These are phyloP conservation scores for Lachnellula suecica DNA, from an alignment of 2,329 filamentous ascomycete species.

Conservation along the genomic window DNA sequence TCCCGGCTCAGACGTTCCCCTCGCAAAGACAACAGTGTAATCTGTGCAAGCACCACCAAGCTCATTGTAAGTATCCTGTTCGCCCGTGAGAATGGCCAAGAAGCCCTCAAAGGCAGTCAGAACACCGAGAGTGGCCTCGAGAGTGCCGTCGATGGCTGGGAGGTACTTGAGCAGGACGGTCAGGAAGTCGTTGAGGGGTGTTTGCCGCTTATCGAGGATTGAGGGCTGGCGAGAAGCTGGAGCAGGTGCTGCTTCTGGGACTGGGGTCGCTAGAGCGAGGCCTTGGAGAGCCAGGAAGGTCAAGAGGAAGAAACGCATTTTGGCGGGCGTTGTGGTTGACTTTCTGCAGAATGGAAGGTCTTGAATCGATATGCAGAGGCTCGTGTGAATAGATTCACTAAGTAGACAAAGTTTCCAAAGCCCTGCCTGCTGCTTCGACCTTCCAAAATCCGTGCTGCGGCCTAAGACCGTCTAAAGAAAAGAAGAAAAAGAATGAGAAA, in stretches of 20 bases:
- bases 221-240: not conserved
- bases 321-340: slow-evolving; percentile 5
- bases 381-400: not conserved
- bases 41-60: slow-evolving; percentile 21
- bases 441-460: not conserved
- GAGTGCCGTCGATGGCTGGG: slow-evolving; percentile 21
- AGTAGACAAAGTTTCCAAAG: not conserved
- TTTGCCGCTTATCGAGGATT: slow-evolving; percentile 12
- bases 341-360: not conserved
- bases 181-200: slow-evolving; percentile 25
- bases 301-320: slow-evolving; percentile 17
- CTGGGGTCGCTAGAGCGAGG: slow-evolving; percentile 15
- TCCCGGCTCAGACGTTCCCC: slow-evolving; percentile 47
- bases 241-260: slow-evolving; percentile 7
- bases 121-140: slow-evolving; percentile 15
- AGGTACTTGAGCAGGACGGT: slow-evolving; percentile 22
- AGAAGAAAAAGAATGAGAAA: not conserved
- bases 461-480: not conserved
- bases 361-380: not conserved
- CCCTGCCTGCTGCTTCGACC: not conserved
- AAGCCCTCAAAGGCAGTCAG: slow-evolving; percentile 24
- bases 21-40: slow-evolving; percentile 46
- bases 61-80: slow-evolving; percentile 28
- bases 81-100: slow-evolving; percentile 20
- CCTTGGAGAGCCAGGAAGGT: slow-evolving; percentile 12